Percentiles rank a stretch among this genome's conserved stretches.
Evolutionary conservation across 352 stramenopile genomes (phyloP).

Genomic region (Nothophytophthora sp.): DNA sequence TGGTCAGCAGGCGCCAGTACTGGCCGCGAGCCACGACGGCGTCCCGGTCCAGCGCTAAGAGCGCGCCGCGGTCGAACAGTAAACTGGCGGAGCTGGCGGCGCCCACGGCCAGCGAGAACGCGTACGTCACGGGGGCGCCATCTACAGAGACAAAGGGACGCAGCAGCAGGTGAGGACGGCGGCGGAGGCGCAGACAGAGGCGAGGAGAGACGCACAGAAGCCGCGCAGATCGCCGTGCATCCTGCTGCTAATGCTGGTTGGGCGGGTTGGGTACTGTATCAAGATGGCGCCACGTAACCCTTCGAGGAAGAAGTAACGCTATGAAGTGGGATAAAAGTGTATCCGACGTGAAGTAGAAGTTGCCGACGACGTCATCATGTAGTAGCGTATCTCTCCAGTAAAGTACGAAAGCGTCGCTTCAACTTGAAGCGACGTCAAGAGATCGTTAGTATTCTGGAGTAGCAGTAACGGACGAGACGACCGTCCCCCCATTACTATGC

Average conservation of each 20-base stretch:
- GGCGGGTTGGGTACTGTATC: too few species aligned
- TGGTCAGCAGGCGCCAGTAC: constrained; percentile 70
- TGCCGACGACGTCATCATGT: too few species aligned
- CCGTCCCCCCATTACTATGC: too few species aligned
- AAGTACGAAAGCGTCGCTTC: too few species aligned
- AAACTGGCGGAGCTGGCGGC: constrained; percentile 67
- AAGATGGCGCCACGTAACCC: constrained; percentile 20
- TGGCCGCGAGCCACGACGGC: constrained; percentile 56
- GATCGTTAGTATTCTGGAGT: too few species aligned
- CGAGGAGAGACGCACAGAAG: constrained; percentile 64
- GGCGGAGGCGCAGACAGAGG: constrained; percentile 6
- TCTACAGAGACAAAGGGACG: constrained; percentile 38
- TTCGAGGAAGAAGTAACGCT: constrained; percentile 2
- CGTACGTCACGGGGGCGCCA: constrained; percentile 80
- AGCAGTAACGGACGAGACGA: too few species aligned
- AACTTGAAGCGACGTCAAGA: too few species aligned
- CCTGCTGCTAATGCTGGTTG: constrained; percentile 2
- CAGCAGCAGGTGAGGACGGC: background rate
- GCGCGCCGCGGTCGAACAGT: constrained; percentile 54
- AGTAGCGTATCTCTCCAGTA: too few species aligned
- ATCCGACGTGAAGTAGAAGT: too few species aligned
- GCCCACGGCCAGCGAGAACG: constrained; percentile 66
- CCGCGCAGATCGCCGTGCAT: constrained; percentile 81
- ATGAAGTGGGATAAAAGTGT: too few species aligned
- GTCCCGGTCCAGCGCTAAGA: constrained; percentile 57